Conservation (phyloP, 148 eudicot genomes). For the Talinum fruticosum region DNA sequence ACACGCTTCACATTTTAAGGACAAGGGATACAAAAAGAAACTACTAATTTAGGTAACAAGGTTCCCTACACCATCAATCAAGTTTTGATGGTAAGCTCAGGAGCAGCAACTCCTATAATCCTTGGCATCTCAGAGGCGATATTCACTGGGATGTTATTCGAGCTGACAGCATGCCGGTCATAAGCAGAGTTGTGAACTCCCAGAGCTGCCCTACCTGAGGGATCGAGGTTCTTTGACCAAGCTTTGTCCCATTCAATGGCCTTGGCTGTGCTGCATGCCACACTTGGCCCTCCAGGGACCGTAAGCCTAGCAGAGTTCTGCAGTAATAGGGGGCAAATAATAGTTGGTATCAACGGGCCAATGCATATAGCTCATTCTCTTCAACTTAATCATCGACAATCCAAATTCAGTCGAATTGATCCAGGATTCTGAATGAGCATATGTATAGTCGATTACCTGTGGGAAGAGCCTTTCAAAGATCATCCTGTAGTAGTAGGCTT, state of each 20-base stretch:
- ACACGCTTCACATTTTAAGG: not conserved
- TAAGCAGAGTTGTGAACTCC: conserved; percentile 63
- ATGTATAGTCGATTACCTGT: conserved; percentile 46
- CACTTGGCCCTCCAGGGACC: conserved; percentile 85
- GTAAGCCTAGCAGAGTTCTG: conserved; percentile 77
- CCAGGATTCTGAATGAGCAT: not conserved
- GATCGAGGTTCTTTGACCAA: conserved; percentile 87
- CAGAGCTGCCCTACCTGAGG: conserved; percentile 86
- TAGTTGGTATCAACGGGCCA: no score
- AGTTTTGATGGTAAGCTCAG: conserved; percentile 22
- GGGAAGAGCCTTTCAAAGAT: conserved; percentile 86
- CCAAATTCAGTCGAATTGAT: not conserved
- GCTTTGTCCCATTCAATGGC: conserved; percentile 81
- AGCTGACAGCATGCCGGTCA: conserved; percentile 16
- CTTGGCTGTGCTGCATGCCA: conserved; percentile 87
- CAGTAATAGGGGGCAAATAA: not conserved
- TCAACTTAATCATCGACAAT: not conserved
- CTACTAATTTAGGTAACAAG: not conserved
- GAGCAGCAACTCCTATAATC: conserved; percentile 23
- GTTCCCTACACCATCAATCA: not conserved
- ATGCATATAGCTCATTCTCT: no score
- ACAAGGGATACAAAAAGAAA: no score
- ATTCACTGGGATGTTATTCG: conserved; percentile 16
- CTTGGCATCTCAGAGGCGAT: conserved; percentile 24
- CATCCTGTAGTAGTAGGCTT: conserved; percentile 82